Conservation (phyloP, 257 asterid species). For the Salvia splendens region DNA sequence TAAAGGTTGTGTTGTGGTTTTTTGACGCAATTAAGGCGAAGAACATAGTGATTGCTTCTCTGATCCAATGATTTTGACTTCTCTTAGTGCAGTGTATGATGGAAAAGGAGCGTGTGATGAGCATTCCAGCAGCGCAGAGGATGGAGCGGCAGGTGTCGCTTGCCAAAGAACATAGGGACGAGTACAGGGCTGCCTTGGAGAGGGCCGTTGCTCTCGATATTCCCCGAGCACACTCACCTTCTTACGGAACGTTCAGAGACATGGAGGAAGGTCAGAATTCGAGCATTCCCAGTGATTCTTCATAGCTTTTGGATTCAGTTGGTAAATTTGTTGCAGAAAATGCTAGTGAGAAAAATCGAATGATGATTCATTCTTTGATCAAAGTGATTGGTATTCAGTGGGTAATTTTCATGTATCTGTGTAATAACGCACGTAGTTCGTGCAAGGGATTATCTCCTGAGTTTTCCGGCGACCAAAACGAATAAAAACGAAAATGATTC, state of each 20-base stretch:
- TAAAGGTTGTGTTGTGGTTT: too few species aligned
- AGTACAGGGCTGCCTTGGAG: slow-evolving; percentile 74
- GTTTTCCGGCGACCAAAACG: too few species aligned
- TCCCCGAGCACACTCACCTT: slow-evolving; percentile 69
- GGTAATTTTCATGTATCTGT: background rate
- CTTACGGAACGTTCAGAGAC: slow-evolving; percentile 81
- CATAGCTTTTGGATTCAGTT: slow-evolving; percentile 26
- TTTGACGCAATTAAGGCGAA: too few species aligned
- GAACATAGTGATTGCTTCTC: too few species aligned
- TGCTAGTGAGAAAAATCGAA: background rate
- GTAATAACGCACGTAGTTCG: too few species aligned
- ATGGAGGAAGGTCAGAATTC: slow-evolving; percentile 54
- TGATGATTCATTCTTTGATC: slow-evolving; percentile 22
- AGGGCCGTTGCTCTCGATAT: slow-evolving; percentile 80
- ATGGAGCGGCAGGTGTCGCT: slow-evolving; percentile 76
- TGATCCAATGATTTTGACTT: background rate
- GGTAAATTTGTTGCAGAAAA: background rate
- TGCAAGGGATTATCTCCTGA: too few species aligned
- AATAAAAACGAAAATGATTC: too few species aligned
- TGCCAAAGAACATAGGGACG: slow-evolving; percentile 74
- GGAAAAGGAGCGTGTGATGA: slow-evolving; percentile 64
- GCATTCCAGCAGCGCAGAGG: slow-evolving; percentile 67
- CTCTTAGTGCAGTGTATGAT: slow-evolving; percentile 55
- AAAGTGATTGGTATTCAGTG: background rate
- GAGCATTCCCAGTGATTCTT: slow-evolving; percentile 30